Conservation (phyloP, 2,329 filamentous ascomycete genomes). For the Ophiosphaerella korrae region DNA sequence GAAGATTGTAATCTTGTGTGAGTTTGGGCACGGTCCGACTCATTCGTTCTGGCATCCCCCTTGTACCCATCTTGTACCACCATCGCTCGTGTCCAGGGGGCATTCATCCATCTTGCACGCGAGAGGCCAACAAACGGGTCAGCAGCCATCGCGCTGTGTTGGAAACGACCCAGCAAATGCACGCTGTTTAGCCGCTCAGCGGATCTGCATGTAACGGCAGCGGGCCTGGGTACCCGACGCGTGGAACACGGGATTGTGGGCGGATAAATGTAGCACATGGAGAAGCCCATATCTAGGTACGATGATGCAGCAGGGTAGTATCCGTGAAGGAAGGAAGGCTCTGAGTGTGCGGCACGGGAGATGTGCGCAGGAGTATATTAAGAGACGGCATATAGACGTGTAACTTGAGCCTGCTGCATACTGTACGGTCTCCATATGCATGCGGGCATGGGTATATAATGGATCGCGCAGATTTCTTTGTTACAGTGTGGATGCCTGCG, state of each 20-base stretch:
- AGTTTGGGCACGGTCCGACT: no score
- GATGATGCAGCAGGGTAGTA: background rate
- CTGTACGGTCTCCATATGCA: background rate
- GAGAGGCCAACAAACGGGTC: slow-evolving; percentile 1
- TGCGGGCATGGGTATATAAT: background rate
- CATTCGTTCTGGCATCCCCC: no score
- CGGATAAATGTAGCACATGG: no score
- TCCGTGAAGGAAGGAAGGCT: background rate
- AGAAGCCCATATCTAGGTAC: background rate
- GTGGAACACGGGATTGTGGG: background rate
- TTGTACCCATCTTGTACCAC: background rate
- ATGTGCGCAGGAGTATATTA: background rate
- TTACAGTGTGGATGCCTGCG: background rate
- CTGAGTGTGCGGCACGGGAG: background rate
- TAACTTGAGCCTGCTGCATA: background rate
- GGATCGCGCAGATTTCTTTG: background rate
- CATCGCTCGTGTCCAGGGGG: background rate
- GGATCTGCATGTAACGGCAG: background rate
- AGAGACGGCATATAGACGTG: background rate
- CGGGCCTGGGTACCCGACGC: slow-evolving; percentile 5
- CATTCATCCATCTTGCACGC: slow-evolving; percentile 9
- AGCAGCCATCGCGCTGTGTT: slow-evolving; percentile 11
- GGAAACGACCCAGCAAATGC: background rate
- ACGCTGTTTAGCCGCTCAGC: slow-evolving; percentile 12
- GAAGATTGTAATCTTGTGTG: no score